A percentile compares a stretch with the other conserved stretches of the same genome.
Conservation (phyloP, 495 filamentous ascomycete genomes). For the Rusavskia elegans region DNA sequence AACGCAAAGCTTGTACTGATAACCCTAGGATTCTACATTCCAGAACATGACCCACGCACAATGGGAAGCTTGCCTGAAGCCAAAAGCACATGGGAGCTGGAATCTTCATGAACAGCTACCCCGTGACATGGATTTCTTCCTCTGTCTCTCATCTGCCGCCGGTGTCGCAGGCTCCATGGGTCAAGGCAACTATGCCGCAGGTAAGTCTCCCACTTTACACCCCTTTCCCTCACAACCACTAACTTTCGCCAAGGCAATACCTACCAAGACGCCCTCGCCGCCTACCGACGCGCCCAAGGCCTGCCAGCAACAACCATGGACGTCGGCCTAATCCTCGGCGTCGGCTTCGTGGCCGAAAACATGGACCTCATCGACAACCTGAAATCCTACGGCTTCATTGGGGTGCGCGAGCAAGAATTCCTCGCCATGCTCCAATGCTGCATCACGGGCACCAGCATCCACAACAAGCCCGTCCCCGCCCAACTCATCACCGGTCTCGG, state of each 20-base stretch:
- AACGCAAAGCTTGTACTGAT: no score
- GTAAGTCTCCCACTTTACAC: conserved; percentile 4
- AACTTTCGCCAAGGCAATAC: conserved; percentile 23
- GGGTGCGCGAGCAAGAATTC: neutral
- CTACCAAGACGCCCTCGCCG: conserved; percentile 32
- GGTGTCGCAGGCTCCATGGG: conserved; percentile 41
- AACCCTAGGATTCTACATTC: conserved; percentile 22
- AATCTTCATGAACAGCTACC: conserved; percentile 30
- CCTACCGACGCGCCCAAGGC: conserved; percentile 1
- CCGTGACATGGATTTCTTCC: conserved; percentile 44
- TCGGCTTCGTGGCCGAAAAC: neutral
- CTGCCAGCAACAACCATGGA: neutral
- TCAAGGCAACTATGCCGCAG: conserved; percentile 48
- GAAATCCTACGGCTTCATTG: neutral
- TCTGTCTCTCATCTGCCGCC: conserved; percentile 43
- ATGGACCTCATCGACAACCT: neutral
- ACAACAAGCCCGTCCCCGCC: neutral
- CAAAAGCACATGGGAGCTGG: conserved; percentile 31
- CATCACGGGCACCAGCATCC: neutral
- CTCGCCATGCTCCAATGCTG: neutral
- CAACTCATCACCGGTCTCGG: conserved; percentile 1
- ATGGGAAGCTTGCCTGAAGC: conserved; percentile 18
- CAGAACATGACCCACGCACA: conserved; percentile 26
- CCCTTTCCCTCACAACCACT: neutral
- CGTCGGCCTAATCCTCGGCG: neutral